Base-by-base conservation (phyloP, 2,329 filamentous ascomycete species). In the Amauroascus niger region DNA sequence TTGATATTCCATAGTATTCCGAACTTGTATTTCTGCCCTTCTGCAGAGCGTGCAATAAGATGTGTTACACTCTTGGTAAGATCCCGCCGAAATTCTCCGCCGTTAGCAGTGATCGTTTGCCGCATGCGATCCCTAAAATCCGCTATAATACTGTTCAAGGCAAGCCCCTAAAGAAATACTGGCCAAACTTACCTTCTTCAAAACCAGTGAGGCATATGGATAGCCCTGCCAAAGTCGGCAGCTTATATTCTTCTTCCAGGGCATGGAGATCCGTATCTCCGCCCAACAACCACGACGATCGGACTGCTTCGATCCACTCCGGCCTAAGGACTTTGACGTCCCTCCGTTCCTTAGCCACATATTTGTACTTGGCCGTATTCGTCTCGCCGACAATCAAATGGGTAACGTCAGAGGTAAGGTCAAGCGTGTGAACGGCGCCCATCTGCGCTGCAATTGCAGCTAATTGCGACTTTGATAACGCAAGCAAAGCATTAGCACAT, bases 371-470 rank as follows among this genome's bases (percentile, higher is more conserved):
- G 48, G 86, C 82, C 0, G 91, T 97, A 66, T 91, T 81, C 63
- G 88, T 86, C 63, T 87, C 84, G 67, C 90, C 93, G 57, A 95
- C 88, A 58, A 98, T 80, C 45, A 98, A 82, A 73, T 98, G 93
- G 4, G 93, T 97, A 46, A 95, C 88, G 68, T 96, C 88, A 54
- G 87, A 87, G n/a, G 90, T 97, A 43, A 98, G 81, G 68, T 98
- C 90, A 69, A 89, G 86, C 63, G 87, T 89, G 76, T 95, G 87
- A 56, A 79, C 71, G 49, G 90, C 93, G 59, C 93, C 93, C 76
- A 98, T 88, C 65, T 95, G 82, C 58, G 76, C 71, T 16, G 87
- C 86, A 53, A 71, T 64, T 41, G 68, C 63, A 24, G 69, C 67
- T 49, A 75, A 61, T 52, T 71, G 66, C 35, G 68, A 69, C 71